Evolutionary conservation across 2,329 filamentous ascomycete genomes (phyloP), one percentile per base, ranked within the genome.

Genomic region (Paecilomyces niveus): DNA sequence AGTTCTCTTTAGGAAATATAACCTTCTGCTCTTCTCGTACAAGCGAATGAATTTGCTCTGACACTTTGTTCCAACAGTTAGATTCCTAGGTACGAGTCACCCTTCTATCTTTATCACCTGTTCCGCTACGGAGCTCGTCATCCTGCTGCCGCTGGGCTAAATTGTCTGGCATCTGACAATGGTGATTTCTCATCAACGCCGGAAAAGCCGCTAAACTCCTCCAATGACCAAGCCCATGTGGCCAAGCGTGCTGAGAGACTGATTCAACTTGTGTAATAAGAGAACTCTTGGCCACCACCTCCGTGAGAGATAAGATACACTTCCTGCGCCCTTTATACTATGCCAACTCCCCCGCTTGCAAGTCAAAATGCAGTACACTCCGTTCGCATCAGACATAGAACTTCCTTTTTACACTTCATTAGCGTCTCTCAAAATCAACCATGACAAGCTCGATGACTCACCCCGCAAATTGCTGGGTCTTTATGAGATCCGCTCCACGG

Each of bases 401-500:
- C 82, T 97, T 51, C 90, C 92, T 52, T 99, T 99, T 76, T 99
- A 97, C 73, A 89, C 90, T 53, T 88, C 91, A 4, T 84, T 99
- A n/a, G 94, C 95, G 60, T 86, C 88, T 5, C 89, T 89, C 64
- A 99, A 99, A 78, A 91, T 99, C 72, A 92, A 97, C 73, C 88
- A 96, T 82, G 94, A 97, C 78, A 96, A 92, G 77, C 89, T 99
- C 55, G 90, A 97, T 78, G 93, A 96, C 74, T 96, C 92, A 9
- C 89, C 92, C 24, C 89, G 93, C 52, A 87, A 88, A 60, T 83
- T 97, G 2, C 81, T 96, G 31, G 94, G 94, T 3, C 78, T 96
- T 51, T 99, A 99, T 73, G 91, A 97, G 75, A 86, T 94, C 64
- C 88, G 89, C 51, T 80, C 86, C 10, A 80, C 81, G 50, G 88